A percentile compares a stretch with the other conserved stretches of the same genome.
Conservation (phyloP, 2,329 filamentous ascomycete species). For the Colletotrichum musicola region DNA sequence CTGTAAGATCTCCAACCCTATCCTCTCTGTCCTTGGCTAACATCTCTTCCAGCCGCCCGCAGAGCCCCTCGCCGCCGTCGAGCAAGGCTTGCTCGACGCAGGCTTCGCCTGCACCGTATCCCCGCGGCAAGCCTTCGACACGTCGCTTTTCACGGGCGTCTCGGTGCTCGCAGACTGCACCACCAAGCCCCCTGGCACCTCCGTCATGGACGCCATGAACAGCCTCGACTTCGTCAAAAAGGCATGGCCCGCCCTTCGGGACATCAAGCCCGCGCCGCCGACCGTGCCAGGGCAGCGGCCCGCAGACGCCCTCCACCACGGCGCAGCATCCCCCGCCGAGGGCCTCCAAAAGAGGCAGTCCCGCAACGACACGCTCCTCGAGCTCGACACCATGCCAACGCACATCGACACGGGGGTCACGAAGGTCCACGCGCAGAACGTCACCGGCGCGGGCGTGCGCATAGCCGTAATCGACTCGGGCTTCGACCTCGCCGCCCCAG, state of each 20-base stretch:
- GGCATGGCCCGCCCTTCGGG: background rate
- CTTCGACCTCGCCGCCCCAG: background rate
- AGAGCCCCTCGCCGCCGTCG: background rate
- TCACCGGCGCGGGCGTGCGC: background rate
- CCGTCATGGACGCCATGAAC: too few relatives aligned
- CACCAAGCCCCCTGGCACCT: too few relatives aligned
- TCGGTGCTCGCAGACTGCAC: background rate
- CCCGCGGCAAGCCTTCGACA: background rate
- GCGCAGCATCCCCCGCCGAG: background rate
- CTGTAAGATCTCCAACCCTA: background rate
- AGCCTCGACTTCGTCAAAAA: background rate
- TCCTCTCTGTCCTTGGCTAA: background rate
- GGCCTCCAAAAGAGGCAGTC: background rate
- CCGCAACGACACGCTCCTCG: background rate
- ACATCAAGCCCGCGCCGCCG: background rate
- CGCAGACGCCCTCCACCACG: background rate
- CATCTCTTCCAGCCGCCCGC: background rate
- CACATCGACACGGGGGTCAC: constrained; percentile 3
- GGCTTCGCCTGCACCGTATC: background rate
- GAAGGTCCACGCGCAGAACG: background rate
- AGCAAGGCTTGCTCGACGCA: background rate
- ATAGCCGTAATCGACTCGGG: constrained; percentile 3
- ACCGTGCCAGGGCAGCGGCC: background rate
- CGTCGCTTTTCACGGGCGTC: background rate
- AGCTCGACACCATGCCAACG: background rate